Conservation (phyloP, 371 early-diverging fungal species). For the Mycotypha africana region DNA sequence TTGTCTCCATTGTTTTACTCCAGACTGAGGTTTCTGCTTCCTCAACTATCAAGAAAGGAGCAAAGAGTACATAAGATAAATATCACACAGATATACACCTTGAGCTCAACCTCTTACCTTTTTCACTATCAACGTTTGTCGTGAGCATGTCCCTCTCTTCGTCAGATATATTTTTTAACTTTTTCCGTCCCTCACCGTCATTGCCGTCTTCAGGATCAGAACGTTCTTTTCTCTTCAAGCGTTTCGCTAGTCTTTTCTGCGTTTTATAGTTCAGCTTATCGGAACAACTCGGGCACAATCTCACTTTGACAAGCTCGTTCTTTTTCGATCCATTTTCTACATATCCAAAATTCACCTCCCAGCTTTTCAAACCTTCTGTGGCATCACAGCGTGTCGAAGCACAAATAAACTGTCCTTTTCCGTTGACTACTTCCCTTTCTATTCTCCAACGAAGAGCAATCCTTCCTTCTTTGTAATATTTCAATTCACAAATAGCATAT, state of each 20-base stretch:
- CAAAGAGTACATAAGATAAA: no score
- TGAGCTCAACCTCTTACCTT: no score
- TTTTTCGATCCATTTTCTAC: constrained; percentile 64
- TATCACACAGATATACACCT: no score
- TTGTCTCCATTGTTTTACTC: constrained; percentile 26
- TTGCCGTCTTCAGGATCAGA: background rate
- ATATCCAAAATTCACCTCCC: constrained; percentile 88
- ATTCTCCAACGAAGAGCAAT: constrained; percentile 85
- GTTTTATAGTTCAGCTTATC: constrained; percentile 36
- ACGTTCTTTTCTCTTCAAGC: background rate
- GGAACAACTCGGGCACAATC: constrained; percentile 69
- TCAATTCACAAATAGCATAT: constrained; percentile 76
- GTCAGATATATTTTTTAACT: constrained; percentile 1
- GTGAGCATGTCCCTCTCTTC: background rate
- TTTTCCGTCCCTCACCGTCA: background rate
- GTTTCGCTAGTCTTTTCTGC: constrained; percentile 23
- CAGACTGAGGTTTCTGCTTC: constrained; percentile 23
- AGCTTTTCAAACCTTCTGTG: constrained; percentile 49
- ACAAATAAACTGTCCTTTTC: constrained; percentile 77
- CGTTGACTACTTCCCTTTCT: constrained; percentile 67
- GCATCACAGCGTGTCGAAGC: constrained; percentile 55
- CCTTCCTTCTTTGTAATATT: constrained; percentile 67
- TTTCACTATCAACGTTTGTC: no score
- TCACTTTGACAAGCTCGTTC: constrained; percentile 77
- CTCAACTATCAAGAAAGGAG: no score